These are phyloP conservation scores for Pichia sp. DNA, from an alignment of 1,139 yeast genomes.

Conservation along the genomic window DNA sequence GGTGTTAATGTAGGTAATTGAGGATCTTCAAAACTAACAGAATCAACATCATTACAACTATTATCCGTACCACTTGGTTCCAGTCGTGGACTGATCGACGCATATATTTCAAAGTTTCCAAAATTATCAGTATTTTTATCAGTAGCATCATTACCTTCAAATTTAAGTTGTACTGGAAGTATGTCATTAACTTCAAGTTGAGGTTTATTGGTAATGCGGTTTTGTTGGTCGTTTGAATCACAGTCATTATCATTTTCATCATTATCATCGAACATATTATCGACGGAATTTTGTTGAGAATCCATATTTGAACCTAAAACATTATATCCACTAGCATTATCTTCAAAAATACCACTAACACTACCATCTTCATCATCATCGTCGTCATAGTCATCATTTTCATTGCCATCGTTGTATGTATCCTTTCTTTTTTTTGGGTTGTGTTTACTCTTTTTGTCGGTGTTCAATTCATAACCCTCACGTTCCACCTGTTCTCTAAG, in stretches of 20 bases:
- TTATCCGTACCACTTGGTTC: neutral
- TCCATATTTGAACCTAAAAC: conserved; percentile 1
- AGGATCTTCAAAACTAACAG: neutral
- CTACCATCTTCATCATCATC: conserved; percentile 1
- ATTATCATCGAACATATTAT: neutral
- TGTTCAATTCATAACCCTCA: conserved; percentile 9
- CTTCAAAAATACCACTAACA: neutral
- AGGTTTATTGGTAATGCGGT: neutral
- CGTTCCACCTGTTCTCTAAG: conserved; percentile 11
- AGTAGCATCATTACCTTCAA: neutral
- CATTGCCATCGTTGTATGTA: too few relatives aligned
- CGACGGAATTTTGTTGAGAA: neutral
- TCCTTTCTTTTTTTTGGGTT: neutral
- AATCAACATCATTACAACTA: neutral
- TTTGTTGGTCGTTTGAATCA: neutral
- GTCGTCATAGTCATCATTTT: neutral
- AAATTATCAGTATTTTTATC: neutral
- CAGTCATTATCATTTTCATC: neutral
- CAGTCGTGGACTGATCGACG: neutral
- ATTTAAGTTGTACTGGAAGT: neutral
- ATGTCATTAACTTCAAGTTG: neutral
- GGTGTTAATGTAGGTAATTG: neutral
- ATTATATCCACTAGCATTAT: conserved; percentile 3
- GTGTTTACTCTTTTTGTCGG: neutral
- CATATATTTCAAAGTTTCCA: neutral